A percentile compares a stretch with the other conserved stretches of the same genome.
phyloP scores from a whole-genome alignment of 2,329 filamentous ascomycete species.

The Grosmannia serpens region DNA sequence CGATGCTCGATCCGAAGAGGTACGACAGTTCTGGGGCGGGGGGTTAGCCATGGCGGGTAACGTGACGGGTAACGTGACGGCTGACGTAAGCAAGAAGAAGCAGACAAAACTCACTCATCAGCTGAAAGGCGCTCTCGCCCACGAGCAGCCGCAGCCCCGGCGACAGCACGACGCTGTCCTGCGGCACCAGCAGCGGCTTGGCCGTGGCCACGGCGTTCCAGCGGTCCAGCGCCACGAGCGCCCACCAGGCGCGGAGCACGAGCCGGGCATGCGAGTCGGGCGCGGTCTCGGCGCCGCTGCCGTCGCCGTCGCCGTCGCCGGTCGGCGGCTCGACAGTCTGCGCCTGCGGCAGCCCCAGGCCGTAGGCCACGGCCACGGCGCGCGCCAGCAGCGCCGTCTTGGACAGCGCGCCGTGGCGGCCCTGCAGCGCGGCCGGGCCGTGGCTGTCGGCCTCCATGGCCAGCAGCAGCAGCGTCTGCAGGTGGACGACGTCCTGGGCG shows the following conservation, averaged over 20 bases:
- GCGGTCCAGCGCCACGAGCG: slow-evolving; percentile 57
- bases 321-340: slow-evolving; percentile 13
- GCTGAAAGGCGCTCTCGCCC: slow-evolving; percentile 51
- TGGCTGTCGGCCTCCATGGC: slow-evolving; percentile 53
- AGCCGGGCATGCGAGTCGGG: slow-evolving; percentile 50
- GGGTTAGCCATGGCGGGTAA: not conserved
- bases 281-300: slow-evolving; percentile 36
- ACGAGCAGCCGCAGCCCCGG: slow-evolving; percentile 48
- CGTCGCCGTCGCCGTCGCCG: slow-evolving; percentile 1
- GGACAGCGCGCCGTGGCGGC: slow-evolving; percentile 32
- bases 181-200: slow-evolving; percentile 49
- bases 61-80: not conserved
- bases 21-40: slow-evolving; percentile 15
- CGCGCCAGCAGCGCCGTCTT: slow-evolving; percentile 48
- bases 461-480: slow-evolving; percentile 56
- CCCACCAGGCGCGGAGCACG: slow-evolving; percentile 58
- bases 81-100: too few relatives aligned
- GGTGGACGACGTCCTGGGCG: slow-evolving; percentile 40
- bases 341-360: slow-evolving; percentile 46
- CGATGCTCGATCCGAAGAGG: slow-evolving; percentile 33
- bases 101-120: slow-evolving; percentile 42
- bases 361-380: slow-evolving; percentile 54
- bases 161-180: slow-evolving; percentile 47
- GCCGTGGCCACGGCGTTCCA: slow-evolving; percentile 62
- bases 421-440: slow-evolving; percentile 28